Conservation (phyloP, 129 eudicot genomes). For the Arctium lappa region DNA sequence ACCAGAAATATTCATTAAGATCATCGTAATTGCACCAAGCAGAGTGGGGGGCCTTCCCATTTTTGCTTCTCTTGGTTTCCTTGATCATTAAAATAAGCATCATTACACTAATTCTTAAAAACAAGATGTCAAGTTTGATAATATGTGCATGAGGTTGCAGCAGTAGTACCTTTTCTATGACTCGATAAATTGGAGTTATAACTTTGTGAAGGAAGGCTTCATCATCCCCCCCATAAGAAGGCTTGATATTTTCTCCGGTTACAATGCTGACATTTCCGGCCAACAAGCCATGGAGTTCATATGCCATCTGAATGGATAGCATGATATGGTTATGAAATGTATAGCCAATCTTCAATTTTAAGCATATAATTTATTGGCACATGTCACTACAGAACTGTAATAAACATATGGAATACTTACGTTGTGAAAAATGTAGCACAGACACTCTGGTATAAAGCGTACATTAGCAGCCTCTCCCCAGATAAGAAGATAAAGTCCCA, state of each 20-base stretch:
- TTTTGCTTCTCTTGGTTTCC: conserved; percentile 85
- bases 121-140: background rate
- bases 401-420: conserved; percentile 47
- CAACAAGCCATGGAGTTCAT: conserved; percentile 92
- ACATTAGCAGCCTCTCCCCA: conserved; percentile 99
- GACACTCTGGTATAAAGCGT: conserved; percentile 97
- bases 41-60: conserved; percentile 85
- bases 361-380: background rate
- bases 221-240: conserved; percentile 98
- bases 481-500: conserved; percentile 97
- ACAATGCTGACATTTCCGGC: conserved; percentile 99
- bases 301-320: conserved; percentile 77
- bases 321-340: conserved; percentile 8
- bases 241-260: conserved; percentile 97
- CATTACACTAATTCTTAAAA: conserved; percentile 5
- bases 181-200: conserved; percentile 87
- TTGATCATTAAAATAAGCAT: conserved; percentile 37
- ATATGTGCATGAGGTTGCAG: conserved; percentile 18
- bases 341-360: conserved; percentile 10
- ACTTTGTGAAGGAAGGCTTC: conserved; percentile 95
- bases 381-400: conserved; percentile 3
- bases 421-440: conserved; percentile 95
- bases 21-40: conserved; percentile 99
- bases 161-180: conserved; percentile 71
- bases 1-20: conserved; percentile 97